Conservation (phyloP, 2,329 filamentous ascomycete species). For the Fusarium palustre region DNA sequence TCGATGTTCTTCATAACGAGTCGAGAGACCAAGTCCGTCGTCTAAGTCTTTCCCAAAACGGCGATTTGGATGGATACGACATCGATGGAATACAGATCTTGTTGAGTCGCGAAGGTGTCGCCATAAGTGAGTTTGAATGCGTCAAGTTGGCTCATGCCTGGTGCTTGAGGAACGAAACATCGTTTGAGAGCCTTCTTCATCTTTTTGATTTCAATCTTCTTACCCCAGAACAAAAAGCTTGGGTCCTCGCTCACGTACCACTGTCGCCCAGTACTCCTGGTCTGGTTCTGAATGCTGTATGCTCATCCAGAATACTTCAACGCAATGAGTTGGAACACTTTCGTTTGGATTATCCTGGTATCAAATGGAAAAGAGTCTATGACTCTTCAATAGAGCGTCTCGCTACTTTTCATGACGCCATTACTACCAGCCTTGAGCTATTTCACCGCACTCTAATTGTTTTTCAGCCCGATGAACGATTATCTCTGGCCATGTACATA, state of each 20-base stretch:
- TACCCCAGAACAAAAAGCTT: not conserved
- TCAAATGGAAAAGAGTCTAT: not conserved
- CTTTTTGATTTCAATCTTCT: conserved; percentile 7
- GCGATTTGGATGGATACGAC: not conserved
- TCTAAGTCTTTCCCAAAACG: not conserved
- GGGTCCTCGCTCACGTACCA: not conserved
- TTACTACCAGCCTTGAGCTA: not conserved
- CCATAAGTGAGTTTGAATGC: not conserved
- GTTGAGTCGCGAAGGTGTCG: not conserved
- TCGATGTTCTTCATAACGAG: not conserved
- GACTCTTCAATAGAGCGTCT: not conserved
- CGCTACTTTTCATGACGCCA: not conserved
- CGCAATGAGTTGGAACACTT: not conserved
- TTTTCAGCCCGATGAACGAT: not conserved
- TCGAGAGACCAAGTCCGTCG: not conserved
- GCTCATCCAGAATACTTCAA: not conserved
- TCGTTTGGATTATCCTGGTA: accelerated
- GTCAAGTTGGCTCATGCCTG: not conserved
- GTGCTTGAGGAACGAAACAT: not conserved
- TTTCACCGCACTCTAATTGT: conserved; percentile 4
- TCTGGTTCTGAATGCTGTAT: not conserved
- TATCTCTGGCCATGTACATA: not conserved
- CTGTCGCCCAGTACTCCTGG: accelerated
- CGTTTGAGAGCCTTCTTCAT: not conserved
- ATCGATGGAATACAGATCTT: not conserved